Evolutionary conservation across 176 grass and related monocot genomes (phyloP), one percentile per base, ranked within the genome.

Genomic region (Melocanna baccifera): DNA sequence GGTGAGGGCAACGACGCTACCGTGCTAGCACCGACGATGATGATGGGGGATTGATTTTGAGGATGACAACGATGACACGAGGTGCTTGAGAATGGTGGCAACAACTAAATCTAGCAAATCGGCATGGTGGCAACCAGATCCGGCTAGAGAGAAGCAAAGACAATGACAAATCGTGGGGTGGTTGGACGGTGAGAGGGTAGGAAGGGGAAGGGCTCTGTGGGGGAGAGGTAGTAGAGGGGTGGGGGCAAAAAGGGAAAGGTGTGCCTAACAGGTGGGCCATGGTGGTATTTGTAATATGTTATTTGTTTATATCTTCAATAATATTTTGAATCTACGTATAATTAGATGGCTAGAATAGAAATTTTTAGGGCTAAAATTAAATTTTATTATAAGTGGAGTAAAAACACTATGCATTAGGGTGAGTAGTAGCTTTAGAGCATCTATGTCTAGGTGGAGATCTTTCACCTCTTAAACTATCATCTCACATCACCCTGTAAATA

Each of bases 61-160:
- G 15, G 16, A 52, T 5, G 1, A 19, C 18, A 7, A 2, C 2
- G 1, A 20, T 55, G 18, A 55, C 0, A 7, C 7, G 52, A 22
- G 52, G 52, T 55, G 19, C 52, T 22, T 55, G 2, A 8, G 52
- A 22, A 55, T 6, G 52, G 52, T 55, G 52, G 52, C 3, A 47
- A 12, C 3, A 47, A 55, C 52, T 19, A 9, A 9, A 22, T 55
- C 7, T 55, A 7, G 7, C 0, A 0, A 7, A 55, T 51, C 18
- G 7, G 19, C 6, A 55, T 2, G 18, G 19, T 1, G 6, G 5
- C 50, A 52, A 7, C 51, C 18, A 53, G 6, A 20, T 55, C 6
- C 0, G 7, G 2, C 6, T 19, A 2, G 8, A 55, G 7, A 55
- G 52, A 2, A 3, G 52, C 0, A 2, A 56, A 0, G 7, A n/a